Percentiles rank a stretch among this genome's conserved stretches.
phyloP scores from a whole-genome alignment of 805 yeast species.

The Wickerhamomyces canadensis region DNA sequence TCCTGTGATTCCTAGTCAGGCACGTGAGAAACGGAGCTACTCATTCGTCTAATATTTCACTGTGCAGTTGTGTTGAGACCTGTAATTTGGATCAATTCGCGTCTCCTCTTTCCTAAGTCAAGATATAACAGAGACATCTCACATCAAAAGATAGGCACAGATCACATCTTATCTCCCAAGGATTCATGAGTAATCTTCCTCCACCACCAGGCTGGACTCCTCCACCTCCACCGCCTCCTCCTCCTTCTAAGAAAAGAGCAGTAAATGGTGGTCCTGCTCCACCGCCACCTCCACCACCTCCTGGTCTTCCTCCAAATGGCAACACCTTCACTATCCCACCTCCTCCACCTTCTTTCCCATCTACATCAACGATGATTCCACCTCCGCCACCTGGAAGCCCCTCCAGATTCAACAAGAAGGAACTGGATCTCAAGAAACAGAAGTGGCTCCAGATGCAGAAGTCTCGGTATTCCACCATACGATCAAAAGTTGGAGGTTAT shows the following conservation, averaged over 20 bases:
- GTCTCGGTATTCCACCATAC: slow-evolving; percentile 38
- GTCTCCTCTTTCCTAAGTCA: too few relatives aligned
- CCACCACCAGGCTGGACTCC: slow-evolving; percentile 24
- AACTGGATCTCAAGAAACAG: slow-evolving; percentile 39
- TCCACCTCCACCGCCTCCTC: slow-evolving; percentile 26
- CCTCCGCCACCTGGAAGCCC: slow-evolving; percentile 14
- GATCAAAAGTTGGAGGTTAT: slow-evolving; percentile 33
- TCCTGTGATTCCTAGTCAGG: too few relatives aligned
- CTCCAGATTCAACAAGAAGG: slow-evolving; percentile 17
- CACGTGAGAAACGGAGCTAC: too few relatives aligned
- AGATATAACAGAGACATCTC: not conserved
- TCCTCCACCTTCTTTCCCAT: slow-evolving; percentile 32
- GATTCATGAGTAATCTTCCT: slow-evolving; percentile 13
- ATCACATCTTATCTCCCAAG: too few relatives aligned
- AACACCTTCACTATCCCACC: slow-evolving; percentile 26
- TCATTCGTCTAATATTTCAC: too few relatives aligned
- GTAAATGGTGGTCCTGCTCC: slow-evolving; percentile 18
- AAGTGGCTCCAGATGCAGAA: slow-evolving; percentile 66
- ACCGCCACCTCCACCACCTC: slow-evolving; percentile 25
- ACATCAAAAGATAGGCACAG: not conserved
- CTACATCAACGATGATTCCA: too few relatives aligned
- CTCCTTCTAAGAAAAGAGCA: slow-evolving; percentile 15
- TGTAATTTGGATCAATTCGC: too few relatives aligned
- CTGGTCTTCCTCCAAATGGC: slow-evolving; percentile 11
- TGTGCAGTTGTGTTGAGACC: too few relatives aligned